Percentiles rank a stretch among this genome's conserved stretches.
These are phyloP conservation scores for Cutaneotrichosporon sp. DNA, from an alignment of 1,284 basidiomycete species.

Conservation along the genomic window DNA sequence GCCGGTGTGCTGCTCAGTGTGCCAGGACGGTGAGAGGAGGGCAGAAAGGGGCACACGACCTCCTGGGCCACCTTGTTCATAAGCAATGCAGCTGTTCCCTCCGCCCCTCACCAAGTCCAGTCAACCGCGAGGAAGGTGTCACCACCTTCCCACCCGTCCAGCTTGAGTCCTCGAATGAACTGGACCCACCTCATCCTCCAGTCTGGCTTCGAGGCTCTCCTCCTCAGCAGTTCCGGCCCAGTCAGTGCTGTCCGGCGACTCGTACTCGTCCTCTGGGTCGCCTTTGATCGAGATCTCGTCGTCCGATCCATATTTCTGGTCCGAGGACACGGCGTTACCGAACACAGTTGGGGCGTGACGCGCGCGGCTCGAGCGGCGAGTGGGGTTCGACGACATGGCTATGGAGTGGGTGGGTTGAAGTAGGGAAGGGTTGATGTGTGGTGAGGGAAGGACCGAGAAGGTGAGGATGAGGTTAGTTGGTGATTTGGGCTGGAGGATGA, in stretches of 20 bases:
- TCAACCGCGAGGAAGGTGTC: neutral
- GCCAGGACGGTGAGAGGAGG: neutral
- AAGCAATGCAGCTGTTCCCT: too few relatives aligned
- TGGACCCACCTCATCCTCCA: conserved; percentile 19
- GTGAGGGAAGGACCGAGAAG: neutral
- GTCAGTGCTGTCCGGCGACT: conserved; percentile 26
- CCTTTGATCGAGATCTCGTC: conserved; percentile 34
- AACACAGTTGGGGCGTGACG: conserved; percentile 2
- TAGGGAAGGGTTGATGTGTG: neutral
- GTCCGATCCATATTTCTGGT: conserved; percentile 54
- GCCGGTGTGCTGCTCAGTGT: neutral
- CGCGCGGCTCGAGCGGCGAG: conserved; percentile 8
- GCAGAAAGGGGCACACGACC: too few relatives aligned
- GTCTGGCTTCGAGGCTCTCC: conserved; percentile 17
- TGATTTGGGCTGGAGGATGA: conserved; percentile 3
- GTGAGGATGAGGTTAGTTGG: neutral
- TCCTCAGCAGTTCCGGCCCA: conserved; percentile 24
- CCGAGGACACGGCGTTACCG: conserved; percentile 10
- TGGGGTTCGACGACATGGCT: neutral
- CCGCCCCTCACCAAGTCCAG: neutral
- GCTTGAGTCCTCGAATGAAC: neutral
- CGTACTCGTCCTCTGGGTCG: conserved; percentile 18
- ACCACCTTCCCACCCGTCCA: neutral
- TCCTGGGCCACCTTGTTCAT: too few relatives aligned
- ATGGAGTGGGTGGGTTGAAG: neutral